Base-by-base conservation (phyloP, 192 early-diverging fungal species). In the Rhizoclosmatium sp. region DNA sequence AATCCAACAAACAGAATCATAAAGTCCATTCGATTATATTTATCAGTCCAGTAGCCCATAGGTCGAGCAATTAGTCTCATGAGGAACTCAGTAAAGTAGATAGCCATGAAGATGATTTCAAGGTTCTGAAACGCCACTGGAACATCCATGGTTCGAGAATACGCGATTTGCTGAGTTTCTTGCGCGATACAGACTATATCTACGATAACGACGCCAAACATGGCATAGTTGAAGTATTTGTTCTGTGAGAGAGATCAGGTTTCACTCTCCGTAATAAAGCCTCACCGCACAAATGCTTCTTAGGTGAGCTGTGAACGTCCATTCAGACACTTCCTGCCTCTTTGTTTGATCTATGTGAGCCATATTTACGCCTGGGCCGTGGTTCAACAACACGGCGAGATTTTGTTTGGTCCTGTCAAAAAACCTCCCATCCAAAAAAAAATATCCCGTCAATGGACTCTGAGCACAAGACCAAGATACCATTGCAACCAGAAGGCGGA, bases 1-100 rank as follows among this genome's bases (percentile, higher is more conserved):
- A 80, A 14, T 10, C 49, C 40, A 48, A 80, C 19, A 21, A 42
- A 14, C 19, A 80, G 46, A 47, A 80, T 74, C 3, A 42, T 21
- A 47, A 40, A 64, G 47, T 80, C 78, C n/a, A 80, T n/a, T n/a
- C 60, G 49, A 47, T 79, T 71, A 61, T 62, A 79, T 39, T 58
- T 47, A 5, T 45, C 40, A 4, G 46, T 40, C 78, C 78, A 79
- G 23, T 61, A 79, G 4, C 46, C 56, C 71, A 21, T 9, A 12
- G 78, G 46, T 3, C 49, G 68, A 59, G 65, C 44, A 1, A 19
- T 41, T 4, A 80, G 5, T 61, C 74, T 80, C 21, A 74, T 31
- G 19, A 46, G 4, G 49, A 71, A 80, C 42, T 80, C 78, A 39
- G 54, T 44, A n/a, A 49, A 54, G 31, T 80, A 73, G 3, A 80